A percentile compares a stretch with the other conserved stretches of the same genome.
phyloP scores from a whole-genome alignment of 1,139 yeast species.

The Sugiyamaella grinbergsii region DNA sequence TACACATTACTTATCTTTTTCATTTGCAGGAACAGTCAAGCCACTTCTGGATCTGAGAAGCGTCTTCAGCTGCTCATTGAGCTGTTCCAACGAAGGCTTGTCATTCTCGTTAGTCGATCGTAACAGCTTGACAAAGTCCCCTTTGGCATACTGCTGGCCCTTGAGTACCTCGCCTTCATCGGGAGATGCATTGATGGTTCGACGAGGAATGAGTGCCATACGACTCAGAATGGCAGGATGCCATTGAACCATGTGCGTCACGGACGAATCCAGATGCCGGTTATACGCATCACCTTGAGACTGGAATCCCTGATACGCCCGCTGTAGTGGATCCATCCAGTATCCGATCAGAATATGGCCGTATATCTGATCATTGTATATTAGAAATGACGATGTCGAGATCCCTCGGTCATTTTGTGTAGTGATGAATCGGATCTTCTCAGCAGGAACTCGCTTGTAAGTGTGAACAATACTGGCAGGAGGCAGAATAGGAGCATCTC shows the following conservation, averaged over 20 bases:
- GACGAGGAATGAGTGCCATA: conserved; percentile 62
- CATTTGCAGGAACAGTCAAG: not conserved
- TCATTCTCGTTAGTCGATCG: conserved; percentile 31
- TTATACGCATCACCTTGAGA: conserved; percentile 52
- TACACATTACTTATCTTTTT: conserved; percentile 13
- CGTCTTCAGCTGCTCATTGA: conserved; percentile 8
- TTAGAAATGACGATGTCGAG: conserved; percentile 67
- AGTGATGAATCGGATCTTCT: conserved; percentile 57
- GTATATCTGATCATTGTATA: conserved; percentile 59
- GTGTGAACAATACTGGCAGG: conserved; percentile 68
- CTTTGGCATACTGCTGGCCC: conserved; percentile 30
- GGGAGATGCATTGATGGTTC: conserved; percentile 31
- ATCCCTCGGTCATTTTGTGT: conserved; percentile 66
- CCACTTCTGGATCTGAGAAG: conserved; percentile 4
- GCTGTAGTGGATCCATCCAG: conserved; percentile 68
- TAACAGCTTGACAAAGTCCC: conserved; percentile 34
- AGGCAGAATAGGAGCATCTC: conserved; percentile 58
- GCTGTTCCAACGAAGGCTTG: conserved; percentile 23
- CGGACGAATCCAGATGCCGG: conserved; percentile 47
- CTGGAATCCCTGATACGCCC: conserved; percentile 66
- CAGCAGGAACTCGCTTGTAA: conserved; percentile 60
- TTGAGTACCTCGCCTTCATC: conserved; percentile 34
- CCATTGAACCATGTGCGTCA: conserved; percentile 85
- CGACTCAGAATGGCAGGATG: conserved; percentile 78
- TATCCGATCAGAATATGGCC: conserved; percentile 69